These are phyloP conservation scores for Tephrocybe sp. DNA, from an alignment of 768 basidiomycete species.

Conservation along the genomic window DNA sequence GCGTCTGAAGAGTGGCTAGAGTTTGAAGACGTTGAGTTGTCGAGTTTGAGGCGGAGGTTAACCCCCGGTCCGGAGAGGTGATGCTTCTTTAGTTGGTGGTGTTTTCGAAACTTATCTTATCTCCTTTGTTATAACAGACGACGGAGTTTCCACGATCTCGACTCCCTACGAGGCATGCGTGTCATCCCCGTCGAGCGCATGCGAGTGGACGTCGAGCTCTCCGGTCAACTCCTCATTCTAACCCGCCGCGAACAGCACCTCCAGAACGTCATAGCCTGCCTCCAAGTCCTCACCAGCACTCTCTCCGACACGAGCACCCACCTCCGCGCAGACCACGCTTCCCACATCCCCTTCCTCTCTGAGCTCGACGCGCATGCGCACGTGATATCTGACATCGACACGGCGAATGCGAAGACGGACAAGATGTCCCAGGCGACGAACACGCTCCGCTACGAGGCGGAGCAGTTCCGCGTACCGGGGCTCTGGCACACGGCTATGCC, in stretches of 20 bases:
- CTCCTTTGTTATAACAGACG: constrained; percentile 42
- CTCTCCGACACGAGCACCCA: constrained; percentile 55
- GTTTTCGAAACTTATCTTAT: constrained; percentile 3
- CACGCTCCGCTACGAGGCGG: constrained; percentile 71
- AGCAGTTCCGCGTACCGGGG: constrained; percentile 63
- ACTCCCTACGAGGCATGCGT: constrained; percentile 45
- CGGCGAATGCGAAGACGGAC: constrained; percentile 48
- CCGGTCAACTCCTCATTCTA: constrained; percentile 73
- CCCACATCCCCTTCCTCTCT: constrained; percentile 47
- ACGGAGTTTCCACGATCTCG: constrained; percentile 66
- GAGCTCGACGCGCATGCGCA: constrained; percentile 46
- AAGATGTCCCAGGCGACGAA: constrained; percentile 59
- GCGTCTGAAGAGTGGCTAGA: constrained; percentile 13
- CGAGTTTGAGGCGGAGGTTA: constrained; percentile 17
- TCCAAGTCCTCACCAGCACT: constrained; percentile 54
- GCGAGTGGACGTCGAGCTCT: constrained; percentile 78
- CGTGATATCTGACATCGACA: constrained; percentile 52
- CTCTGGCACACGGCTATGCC: constrained; percentile 67
- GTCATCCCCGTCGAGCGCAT: constrained; percentile 62
- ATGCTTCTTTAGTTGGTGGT: constrained; percentile 13
- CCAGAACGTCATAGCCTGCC: constrained; percentile 57
- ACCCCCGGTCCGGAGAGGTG: constrained; percentile 29
- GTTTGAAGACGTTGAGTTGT: constrained; percentile 10
- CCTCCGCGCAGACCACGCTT: constrained; percentile 60
- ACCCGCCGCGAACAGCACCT: constrained; percentile 67